A percentile compares a stretch with the other conserved stretches of the same genome.
Evolutionary conservation across 208 protist species (phyloP).

Genomic region (Tritrichomonas musculus): DNA sequence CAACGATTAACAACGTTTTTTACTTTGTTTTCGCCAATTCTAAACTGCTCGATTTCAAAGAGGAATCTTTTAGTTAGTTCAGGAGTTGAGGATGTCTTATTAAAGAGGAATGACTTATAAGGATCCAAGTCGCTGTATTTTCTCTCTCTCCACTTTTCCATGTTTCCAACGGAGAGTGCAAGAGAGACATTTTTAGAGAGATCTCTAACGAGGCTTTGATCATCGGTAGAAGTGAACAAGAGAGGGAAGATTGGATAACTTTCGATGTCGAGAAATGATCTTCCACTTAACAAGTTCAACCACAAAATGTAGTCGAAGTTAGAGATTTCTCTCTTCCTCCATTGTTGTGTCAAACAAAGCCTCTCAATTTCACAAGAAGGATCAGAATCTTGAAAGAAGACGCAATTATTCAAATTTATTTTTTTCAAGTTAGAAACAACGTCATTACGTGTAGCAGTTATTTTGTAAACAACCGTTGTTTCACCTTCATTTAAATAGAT

Average conservation of each 20-base stretch:
- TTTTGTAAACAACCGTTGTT: not conserved
- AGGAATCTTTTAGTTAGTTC: constrained; percentile 6
- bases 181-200: not conserved
- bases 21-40: too few relatives aligned
- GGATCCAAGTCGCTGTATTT: not conserved
- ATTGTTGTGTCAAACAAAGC: not conserved
- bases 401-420: not conserved
- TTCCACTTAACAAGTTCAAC: not conserved
- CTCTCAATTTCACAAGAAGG: not conserved
- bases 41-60: too few relatives aligned
- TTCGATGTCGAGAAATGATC: not conserved
- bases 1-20: too few relatives aligned
- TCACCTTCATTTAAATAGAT: too few relatives aligned
- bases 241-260: constrained; percentile 11
- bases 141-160: not conserved
- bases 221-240: not conserved
- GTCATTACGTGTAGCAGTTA: too few relatives aligned
- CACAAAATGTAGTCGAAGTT: constrained; percentile 7
- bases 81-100: constrained; percentile 37
- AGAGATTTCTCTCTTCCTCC: not conserved
- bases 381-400: not conserved
- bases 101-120: not conserved
- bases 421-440: not conserved
- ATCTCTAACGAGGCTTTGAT: not conserved
- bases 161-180: not conserved